Evolutionary conservation across 2,329 filamentous ascomycete species (phyloP), one percentile per base, ranked within the genome.

Genomic region (Metarhizium brunneum): DNA sequence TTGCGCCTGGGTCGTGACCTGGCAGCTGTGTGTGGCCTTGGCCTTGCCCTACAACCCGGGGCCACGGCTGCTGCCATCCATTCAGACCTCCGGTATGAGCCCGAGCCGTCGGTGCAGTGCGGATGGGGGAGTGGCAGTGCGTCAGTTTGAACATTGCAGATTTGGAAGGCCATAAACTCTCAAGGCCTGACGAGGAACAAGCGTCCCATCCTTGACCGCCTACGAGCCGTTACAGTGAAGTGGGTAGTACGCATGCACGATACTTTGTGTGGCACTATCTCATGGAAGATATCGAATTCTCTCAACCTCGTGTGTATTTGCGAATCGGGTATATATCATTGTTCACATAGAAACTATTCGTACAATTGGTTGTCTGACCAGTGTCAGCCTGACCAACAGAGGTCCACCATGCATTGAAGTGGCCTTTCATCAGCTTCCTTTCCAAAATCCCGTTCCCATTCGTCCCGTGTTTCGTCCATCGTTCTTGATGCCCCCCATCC

Each of bases 261-360:
- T 25, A 25, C 25, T 25, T 25, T 25, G 25, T 25, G 25, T 25
- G 25, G 25, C 25, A 25, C 25, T 25, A 25, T 4, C 25, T 25
- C 25, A 25, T 25, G 25, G 25, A 25, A 25, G 3, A 25, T 25
- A 25, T 25, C 25, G 40, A 14, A 42, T 45, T 45, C 42, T 8
- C 47, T 35, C 47, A 30, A 29, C 45, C 30, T 48, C 20, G 45
- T 32, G 16, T 49, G 32, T 52, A 49, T 58, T 51, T 47, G 45
- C 45, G 48, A 43, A 53, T 48, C 50, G 59, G 60, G 58, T 61
- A 61, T 61, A 59, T 61, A 50, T 61, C 59, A 56, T 52, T 50
- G 30, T 56, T 43, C 47, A 50, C 58, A 50, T 54, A 52, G 32
- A 52, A 58, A 55, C 51, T 61, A 57, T 58, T 59, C 53, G 54